phyloP scores from a whole-genome alignment of 2,329 filamentous ascomycete genomes.

The Penicillium sp. region DNA sequence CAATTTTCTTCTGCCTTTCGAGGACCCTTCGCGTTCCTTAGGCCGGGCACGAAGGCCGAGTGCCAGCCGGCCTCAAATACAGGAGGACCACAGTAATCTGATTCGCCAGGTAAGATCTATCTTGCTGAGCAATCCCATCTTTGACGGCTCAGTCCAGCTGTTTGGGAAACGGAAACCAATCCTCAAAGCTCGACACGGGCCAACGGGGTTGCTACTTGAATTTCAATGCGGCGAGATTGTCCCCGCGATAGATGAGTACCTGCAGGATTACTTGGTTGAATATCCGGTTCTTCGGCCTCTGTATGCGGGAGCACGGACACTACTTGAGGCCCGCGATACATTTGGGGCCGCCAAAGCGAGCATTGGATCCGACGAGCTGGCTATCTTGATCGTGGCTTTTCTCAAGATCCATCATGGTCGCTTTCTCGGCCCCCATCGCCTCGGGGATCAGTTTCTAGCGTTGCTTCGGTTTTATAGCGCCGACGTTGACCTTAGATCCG shows the following conservation, averaged over 20 bases:
- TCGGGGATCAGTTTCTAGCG: slow-evolving; percentile 47
- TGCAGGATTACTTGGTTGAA: slow-evolving; percentile 48
- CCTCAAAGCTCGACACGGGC: slow-evolving; percentile 42
- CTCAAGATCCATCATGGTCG: slow-evolving; percentile 46
- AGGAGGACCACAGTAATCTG: slow-evolving; percentile 22
- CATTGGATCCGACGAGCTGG: slow-evolving; percentile 54
- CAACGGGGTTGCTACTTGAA: slow-evolving; percentile 52
- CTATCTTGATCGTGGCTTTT: slow-evolving; percentile 57
- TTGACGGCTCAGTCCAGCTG: slow-evolving; percentile 19
- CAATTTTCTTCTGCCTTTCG: slow-evolving; percentile 47
- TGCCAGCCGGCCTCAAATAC: slow-evolving; percentile 32
- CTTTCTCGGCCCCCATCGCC: slow-evolving; percentile 28
- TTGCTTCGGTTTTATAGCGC: slow-evolving; percentile 52
- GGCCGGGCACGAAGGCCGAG: slow-evolving; percentile 33
- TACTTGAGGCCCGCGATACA: slow-evolving; percentile 51
- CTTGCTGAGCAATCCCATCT: slow-evolving; percentile 24
- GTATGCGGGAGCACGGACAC: slow-evolving; percentile 51
- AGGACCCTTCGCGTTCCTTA: slow-evolving; percentile 23
- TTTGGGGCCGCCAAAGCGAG: slow-evolving; percentile 50
- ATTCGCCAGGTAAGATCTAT: slow-evolving; percentile 24
- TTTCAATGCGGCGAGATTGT: slow-evolving; percentile 49
- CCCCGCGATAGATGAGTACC: slow-evolving; percentile 41
- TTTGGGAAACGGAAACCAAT: slow-evolving; percentile 30
- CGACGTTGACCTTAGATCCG: slow-evolving; percentile 44
- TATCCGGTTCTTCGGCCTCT: slow-evolving; percentile 51